Conservation (phyloP, 1,284 basidiomycete species). For the Pseudozyma tsukubaensis region DNA sequence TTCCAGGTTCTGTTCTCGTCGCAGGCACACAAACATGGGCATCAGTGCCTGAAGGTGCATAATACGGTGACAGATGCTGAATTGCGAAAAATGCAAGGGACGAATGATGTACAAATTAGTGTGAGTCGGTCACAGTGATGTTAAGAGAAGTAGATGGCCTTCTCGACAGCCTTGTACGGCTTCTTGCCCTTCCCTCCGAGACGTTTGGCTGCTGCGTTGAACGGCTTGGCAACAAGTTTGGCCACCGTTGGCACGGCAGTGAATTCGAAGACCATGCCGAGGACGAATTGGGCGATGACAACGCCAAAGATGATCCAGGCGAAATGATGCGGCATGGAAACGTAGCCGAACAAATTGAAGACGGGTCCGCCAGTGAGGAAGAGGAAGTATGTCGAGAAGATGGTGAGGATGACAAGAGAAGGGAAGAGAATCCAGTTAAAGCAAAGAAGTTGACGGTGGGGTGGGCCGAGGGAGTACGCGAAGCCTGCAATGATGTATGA, state of each 20-base stretch:
- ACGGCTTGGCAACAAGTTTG: constrained; percentile 12
- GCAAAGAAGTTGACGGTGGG: constrained; percentile 43
- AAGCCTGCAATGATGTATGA: constrained; percentile 51
- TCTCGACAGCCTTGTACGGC: constrained; percentile 22
- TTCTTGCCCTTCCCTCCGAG: constrained; percentile 12
- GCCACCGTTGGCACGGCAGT: constrained; percentile 11
- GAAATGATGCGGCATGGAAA: constrained; percentile 31
- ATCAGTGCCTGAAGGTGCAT: too few species aligned
- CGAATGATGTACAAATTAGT: too few species aligned
- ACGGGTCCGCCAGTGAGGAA: constrained; percentile 49
- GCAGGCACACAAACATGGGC: too few species aligned
- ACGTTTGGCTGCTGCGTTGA: constrained; percentile 1
- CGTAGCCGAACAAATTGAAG: constrained; percentile 50
- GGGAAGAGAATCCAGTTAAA: constrained; percentile 43
- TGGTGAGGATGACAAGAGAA: constrained; percentile 31
- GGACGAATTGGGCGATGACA: constrained; percentile 33
- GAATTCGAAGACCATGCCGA: constrained; percentile 38
- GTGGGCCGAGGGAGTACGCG: constrained; percentile 42
- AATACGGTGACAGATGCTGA: too few species aligned
- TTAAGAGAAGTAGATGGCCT: constrained; percentile 19
- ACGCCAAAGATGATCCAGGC: constrained; percentile 50
- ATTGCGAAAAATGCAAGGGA: too few species aligned
- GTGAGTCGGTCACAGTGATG: too few species aligned
- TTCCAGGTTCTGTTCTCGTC: too few species aligned
- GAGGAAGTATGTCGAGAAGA: constrained; percentile 48